A percentile compares a stretch with the other conserved stretches of the same genome.
phyloP scores from a whole-genome alignment of 208 protist species.

The Kentomonas sorsogonicus region DNA sequence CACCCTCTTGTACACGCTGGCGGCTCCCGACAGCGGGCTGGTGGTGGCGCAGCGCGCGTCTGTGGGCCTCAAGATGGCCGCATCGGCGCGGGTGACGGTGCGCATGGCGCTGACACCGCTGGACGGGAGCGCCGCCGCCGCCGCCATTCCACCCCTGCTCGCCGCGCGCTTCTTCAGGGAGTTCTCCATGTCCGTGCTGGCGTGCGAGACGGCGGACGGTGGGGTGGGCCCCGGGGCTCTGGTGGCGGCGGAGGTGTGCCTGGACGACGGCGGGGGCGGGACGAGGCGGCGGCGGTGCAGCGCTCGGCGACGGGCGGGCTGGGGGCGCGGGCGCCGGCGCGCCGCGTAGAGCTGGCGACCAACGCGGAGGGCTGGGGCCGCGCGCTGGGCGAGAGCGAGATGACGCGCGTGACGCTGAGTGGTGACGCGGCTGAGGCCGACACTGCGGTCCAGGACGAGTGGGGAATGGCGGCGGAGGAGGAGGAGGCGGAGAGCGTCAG shows the following conservation, averaged over 20 bases:
- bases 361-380: conserved; percentile 56
- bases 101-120: no score
- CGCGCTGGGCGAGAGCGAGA: no score
- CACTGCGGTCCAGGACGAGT: no score
- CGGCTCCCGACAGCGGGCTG: conserved; percentile 17
- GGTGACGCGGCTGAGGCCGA: no score
- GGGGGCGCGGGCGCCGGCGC: conserved; percentile 20
- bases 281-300: conserved; percentile 14
- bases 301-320: conserved; percentile 15
- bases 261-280: background rate
- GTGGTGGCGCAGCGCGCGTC: conserved; percentile 15
- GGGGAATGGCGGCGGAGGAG: no score
- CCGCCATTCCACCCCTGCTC: no score
- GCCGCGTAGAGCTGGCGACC: conserved; percentile 27
- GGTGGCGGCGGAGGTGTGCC: conserved; percentile 7
- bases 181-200: no score
- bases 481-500: no score
- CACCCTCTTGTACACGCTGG: conserved; percentile 20
- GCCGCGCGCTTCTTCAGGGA: no score
- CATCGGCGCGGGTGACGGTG: conserved; percentile 18
- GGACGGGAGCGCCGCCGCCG: no score
- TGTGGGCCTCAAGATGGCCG: background rate
- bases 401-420: no score
- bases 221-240: background rate
- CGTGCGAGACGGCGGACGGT: no score